These are phyloP conservation scores for Trichoderma koningiopsis DNA, from an alignment of 2,329 filamentous ascomycete species.

Conservation along the genomic window DNA sequence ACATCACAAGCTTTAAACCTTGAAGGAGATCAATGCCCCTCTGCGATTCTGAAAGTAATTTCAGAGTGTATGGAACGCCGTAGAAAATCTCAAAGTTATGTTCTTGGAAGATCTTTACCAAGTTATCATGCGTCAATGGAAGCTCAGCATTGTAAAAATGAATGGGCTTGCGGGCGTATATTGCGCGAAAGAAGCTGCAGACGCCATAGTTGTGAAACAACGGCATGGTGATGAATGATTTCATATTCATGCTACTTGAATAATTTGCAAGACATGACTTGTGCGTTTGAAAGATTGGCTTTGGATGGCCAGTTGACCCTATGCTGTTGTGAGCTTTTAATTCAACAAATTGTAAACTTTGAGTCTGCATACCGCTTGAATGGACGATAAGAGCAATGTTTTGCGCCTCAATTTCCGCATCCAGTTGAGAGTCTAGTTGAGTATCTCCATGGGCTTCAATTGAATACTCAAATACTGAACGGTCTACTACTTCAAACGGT, in stretches of 20 bases:
- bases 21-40: conserved; percentile 7
- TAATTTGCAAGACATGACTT: conserved; percentile 13
- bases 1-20: conserved; percentile 8
- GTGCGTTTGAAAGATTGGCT: conserved; percentile 12
- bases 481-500: neutral
- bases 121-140: conserved; percentile 5
- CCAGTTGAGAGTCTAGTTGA: conserved; percentile 5
- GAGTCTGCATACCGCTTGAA: neutral
- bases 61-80: conserved; percentile 7
- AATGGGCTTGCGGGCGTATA: conserved; percentile 3
- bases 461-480: conserved; percentile 6
- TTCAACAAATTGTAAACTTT: neutral
- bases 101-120: neutral
- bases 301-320: conserved; percentile 16
- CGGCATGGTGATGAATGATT: conserved; percentile 4
- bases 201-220: conserved; percentile 10
- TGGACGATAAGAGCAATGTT: conserved; percentile 15
- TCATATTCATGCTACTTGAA: conserved; percentile 7
- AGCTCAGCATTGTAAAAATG: conserved; percentile 17
- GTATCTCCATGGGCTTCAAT: conserved; percentile 16
- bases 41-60: neutral
- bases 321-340: neutral
- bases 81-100: conserved; percentile 15
- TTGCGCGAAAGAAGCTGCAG: conserved; percentile 14
- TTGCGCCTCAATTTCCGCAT: conserved; percentile 5